A percentile compares a stretch with the other conserved stretches of the same genome.
Evolutionary conservation across 805 yeast genomes (phyloP).

Genomic region (Myxozyma sirexii): DNA sequence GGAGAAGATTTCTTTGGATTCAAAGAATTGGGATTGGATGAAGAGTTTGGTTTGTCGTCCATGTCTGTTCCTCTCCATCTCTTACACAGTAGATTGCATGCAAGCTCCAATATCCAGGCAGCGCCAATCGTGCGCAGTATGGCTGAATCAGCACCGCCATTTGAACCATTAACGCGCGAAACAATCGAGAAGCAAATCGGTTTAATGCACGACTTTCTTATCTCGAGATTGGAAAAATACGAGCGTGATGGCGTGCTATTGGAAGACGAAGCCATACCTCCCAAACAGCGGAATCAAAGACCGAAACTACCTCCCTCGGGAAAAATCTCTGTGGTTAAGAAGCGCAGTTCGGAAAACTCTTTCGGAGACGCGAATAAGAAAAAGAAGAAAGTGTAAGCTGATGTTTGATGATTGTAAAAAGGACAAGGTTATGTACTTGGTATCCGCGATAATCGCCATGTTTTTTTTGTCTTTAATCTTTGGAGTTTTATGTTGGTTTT

Average conservation of each 20-base stretch:
- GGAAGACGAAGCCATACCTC: slow-evolving; percentile 85
- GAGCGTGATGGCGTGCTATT: slow-evolving; percentile 41
- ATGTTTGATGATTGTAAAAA: not conserved
- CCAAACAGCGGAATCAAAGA: slow-evolving; percentile 70
- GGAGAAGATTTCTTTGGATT: slow-evolving; percentile 99
- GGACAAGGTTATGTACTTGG: not conserved
- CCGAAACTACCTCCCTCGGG: slow-evolving; percentile 92
- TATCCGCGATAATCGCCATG: not conserved
- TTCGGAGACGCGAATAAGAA: slow-evolving; percentile 41
- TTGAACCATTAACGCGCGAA: slow-evolving; percentile 55
- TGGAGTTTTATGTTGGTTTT: slow-evolving; percentile 7
- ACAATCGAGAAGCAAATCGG: slow-evolving; percentile 60
- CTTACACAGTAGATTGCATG: slow-evolving; percentile 73
- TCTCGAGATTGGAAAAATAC: slow-evolving; percentile 37
- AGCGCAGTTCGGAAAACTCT: slow-evolving; percentile 56
- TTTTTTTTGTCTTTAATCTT: not conserved
- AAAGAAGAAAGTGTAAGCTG: slow-evolving; percentile 16
- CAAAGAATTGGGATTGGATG: slow-evolving; percentile 88
- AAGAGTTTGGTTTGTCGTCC: slow-evolving; percentile 82
- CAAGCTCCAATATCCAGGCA: slow-evolving; percentile 43
- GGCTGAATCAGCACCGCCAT: slow-evolving; percentile 57
- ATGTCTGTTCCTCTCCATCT: slow-evolving; percentile 88
- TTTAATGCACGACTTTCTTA: slow-evolving; percentile 58
- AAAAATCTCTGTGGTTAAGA: slow-evolving; percentile 70
- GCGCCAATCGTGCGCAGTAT: slow-evolving; percentile 54